Evolutionary conservation across 140 eudicot species (phyloP).

Genomic region (Artemisia princeps): DNA sequence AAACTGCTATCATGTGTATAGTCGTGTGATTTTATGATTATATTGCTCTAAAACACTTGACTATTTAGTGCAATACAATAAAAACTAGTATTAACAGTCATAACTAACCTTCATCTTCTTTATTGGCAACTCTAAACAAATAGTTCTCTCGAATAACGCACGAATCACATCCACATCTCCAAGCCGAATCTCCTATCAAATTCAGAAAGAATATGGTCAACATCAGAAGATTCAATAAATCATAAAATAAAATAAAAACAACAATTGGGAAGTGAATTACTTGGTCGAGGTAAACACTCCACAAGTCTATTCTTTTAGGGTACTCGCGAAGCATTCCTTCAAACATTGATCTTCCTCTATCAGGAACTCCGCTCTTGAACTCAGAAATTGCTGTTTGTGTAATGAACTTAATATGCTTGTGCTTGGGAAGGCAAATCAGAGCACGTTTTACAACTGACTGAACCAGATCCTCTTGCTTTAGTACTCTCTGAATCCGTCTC

Average conservation of each 20-base stretch:
- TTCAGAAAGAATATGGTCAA: not conserved
- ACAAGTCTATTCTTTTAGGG: slow-evolving; percentile 80
- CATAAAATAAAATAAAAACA: not conserved
- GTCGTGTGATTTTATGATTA: too few species aligned
- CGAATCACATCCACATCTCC: slow-evolving; percentile 69
- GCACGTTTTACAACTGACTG: slow-evolving; percentile 67
- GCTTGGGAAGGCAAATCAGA: slow-evolving; percentile 60
- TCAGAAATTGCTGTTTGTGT: slow-evolving; percentile 69
- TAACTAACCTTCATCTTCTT: slow-evolving; percentile 64
- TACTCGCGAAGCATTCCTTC: slow-evolving; percentile 82
- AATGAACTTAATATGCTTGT: slow-evolving; percentile 69
- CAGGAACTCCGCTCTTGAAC: slow-evolving; percentile 73
- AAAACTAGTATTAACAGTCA: not conserved
- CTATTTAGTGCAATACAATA: too few species aligned
- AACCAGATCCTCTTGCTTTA: slow-evolving; percentile 55
- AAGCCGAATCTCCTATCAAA: slow-evolving; percentile 64
- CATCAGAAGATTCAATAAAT: not conserved
- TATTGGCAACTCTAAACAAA: slow-evolving; percentile 59
- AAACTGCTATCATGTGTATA: too few species aligned
- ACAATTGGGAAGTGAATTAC: slow-evolving; percentile 25
- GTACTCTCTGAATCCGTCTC: slow-evolving; percentile 55
- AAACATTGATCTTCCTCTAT: slow-evolving; percentile 76
- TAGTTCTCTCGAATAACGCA: slow-evolving; percentile 80
- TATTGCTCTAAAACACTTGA: too few species aligned
- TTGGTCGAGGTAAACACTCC: slow-evolving; percentile 90